These are phyloP conservation scores for Penicillium bialowiezense DNA, from an alignment of 495 filamentous ascomycete species.

Conservation along the genomic window DNA sequence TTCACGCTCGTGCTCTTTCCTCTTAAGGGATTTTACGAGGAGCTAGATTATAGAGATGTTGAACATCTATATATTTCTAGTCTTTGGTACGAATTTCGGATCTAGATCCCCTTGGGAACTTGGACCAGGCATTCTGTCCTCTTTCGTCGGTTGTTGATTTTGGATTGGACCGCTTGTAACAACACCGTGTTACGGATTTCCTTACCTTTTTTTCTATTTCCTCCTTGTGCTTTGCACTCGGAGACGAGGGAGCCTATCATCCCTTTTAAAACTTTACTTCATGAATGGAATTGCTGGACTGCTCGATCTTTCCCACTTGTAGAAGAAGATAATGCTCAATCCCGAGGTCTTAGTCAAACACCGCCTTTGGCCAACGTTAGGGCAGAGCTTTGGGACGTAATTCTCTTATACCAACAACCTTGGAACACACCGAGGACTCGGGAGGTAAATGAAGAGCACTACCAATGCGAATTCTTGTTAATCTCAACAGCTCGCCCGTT, in stretches of 20 bases:
- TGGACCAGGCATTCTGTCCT: slow-evolving; percentile 14
- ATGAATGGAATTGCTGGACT: slow-evolving; percentile 27
- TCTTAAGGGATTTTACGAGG: slow-evolving; percentile 11
- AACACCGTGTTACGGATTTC: slow-evolving; percentile 13
- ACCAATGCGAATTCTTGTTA: no score
- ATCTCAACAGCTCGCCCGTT: no score
- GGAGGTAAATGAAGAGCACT: no score
- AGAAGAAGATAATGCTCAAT: no score
- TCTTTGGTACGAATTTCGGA: slow-evolving; percentile 6
- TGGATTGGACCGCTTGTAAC: slow-evolving; percentile 12
- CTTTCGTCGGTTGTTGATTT: slow-evolving; percentile 3
- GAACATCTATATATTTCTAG: slow-evolving; percentile 12
- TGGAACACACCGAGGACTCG: no score
- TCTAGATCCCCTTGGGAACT: slow-evolving; percentile 2
- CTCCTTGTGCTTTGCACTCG: slow-evolving; percentile 4
- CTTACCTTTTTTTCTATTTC: slow-evolving; percentile 16
- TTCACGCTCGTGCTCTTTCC: slow-evolving; percentile 34
- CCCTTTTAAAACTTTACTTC: slow-evolving; percentile 12
- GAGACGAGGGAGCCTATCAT: slow-evolving; percentile 6
- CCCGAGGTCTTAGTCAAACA: no score
- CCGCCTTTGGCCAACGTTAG: no score
- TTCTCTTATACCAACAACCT: no score
- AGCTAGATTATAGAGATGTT: slow-evolving; percentile 8
- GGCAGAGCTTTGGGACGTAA: no score
- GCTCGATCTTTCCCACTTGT: slow-evolving; percentile 1